phyloP scores from a whole-genome alignment of 352 stramenopile genomes.

The Thalassiosira mediterranea region DNA sequence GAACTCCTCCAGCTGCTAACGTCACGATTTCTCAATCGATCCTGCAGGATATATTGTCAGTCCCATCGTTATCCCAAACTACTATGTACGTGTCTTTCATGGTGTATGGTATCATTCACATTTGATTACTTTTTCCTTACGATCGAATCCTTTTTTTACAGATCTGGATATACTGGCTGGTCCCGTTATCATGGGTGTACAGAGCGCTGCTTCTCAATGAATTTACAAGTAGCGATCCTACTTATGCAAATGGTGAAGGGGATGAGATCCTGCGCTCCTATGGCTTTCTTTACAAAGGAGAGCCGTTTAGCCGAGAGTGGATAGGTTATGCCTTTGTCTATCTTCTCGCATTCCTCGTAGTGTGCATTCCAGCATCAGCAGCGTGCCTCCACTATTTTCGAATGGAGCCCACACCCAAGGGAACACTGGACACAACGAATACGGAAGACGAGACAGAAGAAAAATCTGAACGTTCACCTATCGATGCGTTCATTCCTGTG shows the following conservation, averaged over 20 bases:
- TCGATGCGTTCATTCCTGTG: constrained; percentile 46
- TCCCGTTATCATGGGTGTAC: constrained; percentile 73
- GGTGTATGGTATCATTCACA: too few species aligned
- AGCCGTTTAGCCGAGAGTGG: constrained; percentile 14
- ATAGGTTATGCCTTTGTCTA: constrained; percentile 53
- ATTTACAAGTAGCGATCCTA: too few species aligned
- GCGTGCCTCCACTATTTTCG: constrained; percentile 46
- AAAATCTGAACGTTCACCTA: constrained; percentile 47
- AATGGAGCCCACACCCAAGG: constrained; percentile 48
- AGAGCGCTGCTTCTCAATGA: constrained; percentile 68
- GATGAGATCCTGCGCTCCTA: constrained; percentile 46
- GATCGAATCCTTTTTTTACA: constrained; percentile 59
- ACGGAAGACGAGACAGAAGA: constrained; percentile 19
- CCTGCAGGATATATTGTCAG: too few species aligned
- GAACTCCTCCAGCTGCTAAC: too few species aligned
- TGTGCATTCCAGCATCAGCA: not conserved
- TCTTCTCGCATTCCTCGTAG: constrained; percentile 44
- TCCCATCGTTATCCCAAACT: too few species aligned
- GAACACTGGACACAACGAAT: constrained; percentile 40
- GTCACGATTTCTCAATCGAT: too few species aligned
- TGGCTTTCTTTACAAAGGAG: constrained; percentile 18
- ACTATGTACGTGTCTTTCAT: too few species aligned
- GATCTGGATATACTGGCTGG: constrained; percentile 73
- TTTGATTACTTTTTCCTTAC: too few species aligned
- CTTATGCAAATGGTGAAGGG: constrained; percentile 36